Evolutionary conservation across 2,329 filamentous ascomycete genomes (phyloP).

Genomic region (Emergomyces pasteurianus): DNA sequence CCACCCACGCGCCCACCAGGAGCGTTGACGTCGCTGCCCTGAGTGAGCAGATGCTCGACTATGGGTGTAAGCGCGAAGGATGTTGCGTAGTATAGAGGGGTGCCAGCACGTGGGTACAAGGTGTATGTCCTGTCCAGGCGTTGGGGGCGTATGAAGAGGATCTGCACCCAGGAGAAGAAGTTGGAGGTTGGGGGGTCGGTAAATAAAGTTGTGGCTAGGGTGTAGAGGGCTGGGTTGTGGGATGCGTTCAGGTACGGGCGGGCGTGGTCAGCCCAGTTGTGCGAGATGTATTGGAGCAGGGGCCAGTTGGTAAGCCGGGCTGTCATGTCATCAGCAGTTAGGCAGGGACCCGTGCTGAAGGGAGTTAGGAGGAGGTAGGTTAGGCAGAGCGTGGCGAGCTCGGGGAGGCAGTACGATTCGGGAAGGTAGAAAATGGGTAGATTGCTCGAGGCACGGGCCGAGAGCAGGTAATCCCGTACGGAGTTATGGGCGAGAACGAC

Average conservation of each 20-base stretch:
- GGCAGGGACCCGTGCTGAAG: not conserved
- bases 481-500: constrained; percentile 3
- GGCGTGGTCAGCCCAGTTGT: constrained; percentile 3
- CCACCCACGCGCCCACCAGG: not conserved
- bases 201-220: not conserved
- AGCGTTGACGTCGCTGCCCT: not conserved
- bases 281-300: not conserved
- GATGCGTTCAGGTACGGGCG: not conserved
- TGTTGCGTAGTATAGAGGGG: not conserved
- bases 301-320: not conserved
- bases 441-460: not conserved
- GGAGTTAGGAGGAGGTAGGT: constrained; percentile 1
- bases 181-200: not conserved
- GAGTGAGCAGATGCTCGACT: not conserved
- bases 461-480: constrained; percentile 2
- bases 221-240: not conserved
- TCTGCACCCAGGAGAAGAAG: constrained; percentile 1
- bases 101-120: not conserved
- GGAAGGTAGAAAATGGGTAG: constrained; percentile 2
- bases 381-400: constrained; percentile 2
- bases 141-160: not conserved
- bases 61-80: constrained; percentile 1
- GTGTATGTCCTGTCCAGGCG: not conserved
- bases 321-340: not conserved
- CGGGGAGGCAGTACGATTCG: not conserved